Evolutionary conservation across 2,329 filamentous ascomycete genomes (phyloP).

Genomic region (Ilyonectria robusta): DNA sequence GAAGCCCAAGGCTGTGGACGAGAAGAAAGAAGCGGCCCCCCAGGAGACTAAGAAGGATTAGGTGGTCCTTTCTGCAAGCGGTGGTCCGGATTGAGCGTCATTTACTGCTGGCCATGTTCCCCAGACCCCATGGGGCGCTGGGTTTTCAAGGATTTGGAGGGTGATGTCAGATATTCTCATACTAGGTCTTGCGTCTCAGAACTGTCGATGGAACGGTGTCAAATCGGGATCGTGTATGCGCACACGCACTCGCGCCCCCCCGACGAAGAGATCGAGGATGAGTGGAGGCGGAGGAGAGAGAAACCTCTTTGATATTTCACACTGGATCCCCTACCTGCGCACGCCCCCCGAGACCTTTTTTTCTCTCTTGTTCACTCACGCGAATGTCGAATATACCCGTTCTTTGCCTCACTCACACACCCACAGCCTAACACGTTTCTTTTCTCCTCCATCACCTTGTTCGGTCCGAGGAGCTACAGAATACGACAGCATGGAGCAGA

Average conservation of each 20-base stretch:
- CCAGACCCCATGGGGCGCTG: conserved; percentile 34
- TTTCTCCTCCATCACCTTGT: not conserved
- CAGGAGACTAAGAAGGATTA: conserved; percentile 56
- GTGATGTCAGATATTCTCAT: conserved; percentile 47
- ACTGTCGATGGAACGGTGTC: conserved; percentile 47
- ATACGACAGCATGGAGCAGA: not conserved
- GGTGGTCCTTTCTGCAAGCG: conserved; percentile 46
- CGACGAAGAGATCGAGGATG: conserved; percentile 35
- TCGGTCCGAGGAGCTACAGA: not conserved
- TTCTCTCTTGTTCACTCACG: conserved; percentile 22
- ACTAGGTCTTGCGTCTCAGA: conserved; percentile 46
- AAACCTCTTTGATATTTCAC: conserved; percentile 46
- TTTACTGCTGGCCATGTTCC: conserved; percentile 41
- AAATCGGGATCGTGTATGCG: conserved; percentile 37
- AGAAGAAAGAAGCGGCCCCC: conserved; percentile 44
- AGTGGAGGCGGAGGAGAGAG: conserved; percentile 38
- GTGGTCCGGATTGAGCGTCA: conserved; percentile 36
- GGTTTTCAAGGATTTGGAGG: conserved; percentile 33
- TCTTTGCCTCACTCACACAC: conserved; percentile 24
- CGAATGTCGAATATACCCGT: conserved; percentile 28
- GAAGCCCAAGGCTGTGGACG: conserved; percentile 40
- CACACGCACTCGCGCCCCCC: conserved; percentile 31
- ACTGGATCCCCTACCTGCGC: conserved; percentile 38
- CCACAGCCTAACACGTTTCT: conserved; percentile 11
- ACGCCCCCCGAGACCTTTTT: conserved; percentile 17